A percentile compares a stretch with the other conserved stretches of the same genome.
Conservation (phyloP, 345 rosid species). For the Fremontodendron californicum region DNA sequence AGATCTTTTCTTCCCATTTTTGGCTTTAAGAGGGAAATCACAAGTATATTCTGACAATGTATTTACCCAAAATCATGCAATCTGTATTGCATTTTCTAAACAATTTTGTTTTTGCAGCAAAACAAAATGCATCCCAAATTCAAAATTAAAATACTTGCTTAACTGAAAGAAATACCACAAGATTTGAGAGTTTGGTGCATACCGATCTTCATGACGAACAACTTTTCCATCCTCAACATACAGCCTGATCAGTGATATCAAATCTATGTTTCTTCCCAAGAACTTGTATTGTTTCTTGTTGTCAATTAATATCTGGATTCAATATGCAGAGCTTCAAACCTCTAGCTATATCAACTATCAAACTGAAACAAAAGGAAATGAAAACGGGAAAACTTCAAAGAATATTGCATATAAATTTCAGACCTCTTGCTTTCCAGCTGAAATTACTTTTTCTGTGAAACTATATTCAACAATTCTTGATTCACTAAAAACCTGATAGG, state of each 20-base stretch:
- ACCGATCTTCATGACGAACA: constrained; percentile 89
- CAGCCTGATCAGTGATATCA: constrained; percentile 80
- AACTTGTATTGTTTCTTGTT: constrained; percentile 78
- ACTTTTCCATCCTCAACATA: constrained; percentile 68
- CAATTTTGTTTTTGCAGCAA: neutral
- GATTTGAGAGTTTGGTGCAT: constrained; percentile 7
- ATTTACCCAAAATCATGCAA: neutral
- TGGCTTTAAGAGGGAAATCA: neutral
- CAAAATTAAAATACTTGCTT: neutral
- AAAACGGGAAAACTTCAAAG: neutral
- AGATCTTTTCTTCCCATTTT: neutral
- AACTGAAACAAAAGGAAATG: neutral
- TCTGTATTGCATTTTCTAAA: neutral
- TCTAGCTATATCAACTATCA: neutral
- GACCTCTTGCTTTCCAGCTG: constrained; percentile 66
- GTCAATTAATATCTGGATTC: constrained; percentile 58
- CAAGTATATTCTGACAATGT: neutral
- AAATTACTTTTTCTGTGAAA: constrained; percentile 42
- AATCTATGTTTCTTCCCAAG: constrained; percentile 59
- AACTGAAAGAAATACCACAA: neutral
- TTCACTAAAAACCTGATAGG: constrained; percentile 62
- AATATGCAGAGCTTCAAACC: neutral
- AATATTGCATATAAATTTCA: neutral
- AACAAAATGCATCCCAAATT: neutral
- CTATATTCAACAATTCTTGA: constrained; percentile 67